These are phyloP conservation scores for Ganoderma sinense DNA, from an alignment of 1,284 basidiomycete species.

Conservation along the genomic window DNA sequence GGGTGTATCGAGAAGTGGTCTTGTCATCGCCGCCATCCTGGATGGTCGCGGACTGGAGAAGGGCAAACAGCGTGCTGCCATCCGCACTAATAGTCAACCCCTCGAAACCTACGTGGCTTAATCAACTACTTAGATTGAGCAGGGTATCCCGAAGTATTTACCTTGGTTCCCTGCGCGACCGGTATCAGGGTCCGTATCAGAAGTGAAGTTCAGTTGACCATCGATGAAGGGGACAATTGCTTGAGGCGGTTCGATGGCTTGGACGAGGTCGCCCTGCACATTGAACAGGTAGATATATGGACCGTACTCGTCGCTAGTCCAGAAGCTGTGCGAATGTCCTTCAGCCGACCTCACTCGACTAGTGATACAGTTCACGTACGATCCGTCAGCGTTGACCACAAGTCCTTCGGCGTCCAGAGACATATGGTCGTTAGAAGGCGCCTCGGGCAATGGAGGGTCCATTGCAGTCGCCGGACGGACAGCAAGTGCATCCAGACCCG, in stretches of 20 bases:
- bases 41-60: constrained; percentile 69
- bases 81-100: constrained; percentile 62
- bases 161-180: constrained; percentile 59
- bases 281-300: constrained; percentile 71
- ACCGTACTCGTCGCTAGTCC: constrained; percentile 75
- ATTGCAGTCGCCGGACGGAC: constrained; percentile 49
- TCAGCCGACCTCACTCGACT: neutral
- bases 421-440: constrained; percentile 52
- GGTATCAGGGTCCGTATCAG: constrained; percentile 55
- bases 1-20: constrained; percentile 56
- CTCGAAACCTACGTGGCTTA: constrained; percentile 59
- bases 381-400: constrained; percentile 63
- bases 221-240: constrained; percentile 58
- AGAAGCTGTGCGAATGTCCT: constrained; percentile 49
- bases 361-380: constrained; percentile 43
- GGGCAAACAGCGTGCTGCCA: constrained; percentile 61
- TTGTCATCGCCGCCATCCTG: constrained; percentile 67
- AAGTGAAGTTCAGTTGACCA: constrained; percentile 65
- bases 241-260: constrained; percentile 66
- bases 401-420: constrained; percentile 70
- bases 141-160: constrained; percentile 25
- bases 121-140: neutral
- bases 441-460: constrained; percentile 54
- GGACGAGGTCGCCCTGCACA: constrained; percentile 54
- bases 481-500: constrained; percentile 64